phyloP scores from a whole-genome alignment of 1,284 basidiomycete species.

The Puccinia sorghi region DNA sequence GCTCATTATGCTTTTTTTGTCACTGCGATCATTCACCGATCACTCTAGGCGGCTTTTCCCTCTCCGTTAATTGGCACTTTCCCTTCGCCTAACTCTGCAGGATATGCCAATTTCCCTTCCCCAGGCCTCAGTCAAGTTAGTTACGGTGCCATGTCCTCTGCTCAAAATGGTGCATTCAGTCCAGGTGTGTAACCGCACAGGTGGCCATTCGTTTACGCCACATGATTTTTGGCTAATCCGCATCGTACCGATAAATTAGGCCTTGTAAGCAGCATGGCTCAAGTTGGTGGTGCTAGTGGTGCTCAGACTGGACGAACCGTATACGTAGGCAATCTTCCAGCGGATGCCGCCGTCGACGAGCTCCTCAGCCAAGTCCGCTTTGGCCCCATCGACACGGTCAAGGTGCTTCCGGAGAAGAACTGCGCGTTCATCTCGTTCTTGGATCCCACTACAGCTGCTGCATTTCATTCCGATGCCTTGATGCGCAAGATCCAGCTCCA shows the following conservation, averaged over 20 bases:
- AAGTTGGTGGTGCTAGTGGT: neutral
- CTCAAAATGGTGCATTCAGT: conserved; percentile 47
- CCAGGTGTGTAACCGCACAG: conserved; percentile 27
- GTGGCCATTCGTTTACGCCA: neutral
- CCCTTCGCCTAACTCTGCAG: conserved; percentile 51
- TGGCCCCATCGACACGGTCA: conserved; percentile 91
- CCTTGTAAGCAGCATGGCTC: conserved; percentile 22
- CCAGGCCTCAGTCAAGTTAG: conserved; percentile 49
- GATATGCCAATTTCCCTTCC: conserved; percentile 51
- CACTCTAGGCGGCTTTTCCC: conserved; percentile 40
- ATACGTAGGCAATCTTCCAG: conserved; percentile 93
- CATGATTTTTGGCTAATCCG: neutral
- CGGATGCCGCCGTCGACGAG: conserved; percentile 95
- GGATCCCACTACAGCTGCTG: conserved; percentile 82
- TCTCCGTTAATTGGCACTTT: conserved; percentile 49
- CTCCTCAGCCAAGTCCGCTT: conserved; percentile 96
- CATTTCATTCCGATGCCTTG: conserved; percentile 90
- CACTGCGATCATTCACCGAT: neutral
- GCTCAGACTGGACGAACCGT: conserved; percentile 73
- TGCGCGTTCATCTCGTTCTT: conserved; percentile 98
- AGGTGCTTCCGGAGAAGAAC: conserved; percentile 93
- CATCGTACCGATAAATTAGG: conserved; percentile 4
- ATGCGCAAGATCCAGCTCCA: conserved; percentile 88
- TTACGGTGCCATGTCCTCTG: conserved; percentile 50
- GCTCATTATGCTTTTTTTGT: neutral